phyloP scores from a whole-genome alignment of 2,329 filamentous ascomycete species.

The Paraphaeosphaeria minitans region DNA sequence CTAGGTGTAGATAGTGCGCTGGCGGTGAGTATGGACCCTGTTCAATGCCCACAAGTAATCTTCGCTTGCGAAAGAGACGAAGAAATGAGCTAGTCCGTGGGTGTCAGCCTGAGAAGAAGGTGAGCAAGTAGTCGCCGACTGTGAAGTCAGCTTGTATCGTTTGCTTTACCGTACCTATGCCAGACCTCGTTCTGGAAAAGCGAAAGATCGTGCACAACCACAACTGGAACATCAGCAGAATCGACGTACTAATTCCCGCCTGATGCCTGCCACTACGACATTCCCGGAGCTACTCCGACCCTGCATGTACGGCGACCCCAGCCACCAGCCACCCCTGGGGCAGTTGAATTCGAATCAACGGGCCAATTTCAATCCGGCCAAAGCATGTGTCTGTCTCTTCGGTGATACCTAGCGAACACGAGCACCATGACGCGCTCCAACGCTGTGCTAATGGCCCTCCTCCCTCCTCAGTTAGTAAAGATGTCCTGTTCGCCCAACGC shows the following conservation, averaged over 20 bases:
- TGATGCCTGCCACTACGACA: neutral
- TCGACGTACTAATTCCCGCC: neutral
- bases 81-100: neutral
- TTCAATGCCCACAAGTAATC: neutral
- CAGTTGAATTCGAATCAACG: constrained; percentile 22
- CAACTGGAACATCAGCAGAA: no score
- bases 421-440: constrained; percentile 60
- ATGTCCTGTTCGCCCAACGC: constrained; percentile 58
- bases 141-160: neutral
- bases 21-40: neutral
- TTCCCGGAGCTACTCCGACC: neutral
- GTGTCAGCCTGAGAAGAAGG: neutral
- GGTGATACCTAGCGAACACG: constrained; percentile 62
- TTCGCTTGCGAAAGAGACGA: neutral
- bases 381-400: constrained; percentile 67
- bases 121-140: neutral
- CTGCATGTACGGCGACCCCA: neutral
- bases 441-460: constrained; percentile 20
- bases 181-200: neutral
- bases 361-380: constrained; percentile 72
- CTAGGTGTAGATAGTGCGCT: neutral
- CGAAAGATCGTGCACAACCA: neutral
- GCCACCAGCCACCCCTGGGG: constrained; percentile 19
- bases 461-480: constrained; percentile 57
- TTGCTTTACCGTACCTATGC: neutral